Base-by-base conservation (phyloP, 2,329 filamentous ascomycete genomes). In the Ascochyta lentis region DNA sequence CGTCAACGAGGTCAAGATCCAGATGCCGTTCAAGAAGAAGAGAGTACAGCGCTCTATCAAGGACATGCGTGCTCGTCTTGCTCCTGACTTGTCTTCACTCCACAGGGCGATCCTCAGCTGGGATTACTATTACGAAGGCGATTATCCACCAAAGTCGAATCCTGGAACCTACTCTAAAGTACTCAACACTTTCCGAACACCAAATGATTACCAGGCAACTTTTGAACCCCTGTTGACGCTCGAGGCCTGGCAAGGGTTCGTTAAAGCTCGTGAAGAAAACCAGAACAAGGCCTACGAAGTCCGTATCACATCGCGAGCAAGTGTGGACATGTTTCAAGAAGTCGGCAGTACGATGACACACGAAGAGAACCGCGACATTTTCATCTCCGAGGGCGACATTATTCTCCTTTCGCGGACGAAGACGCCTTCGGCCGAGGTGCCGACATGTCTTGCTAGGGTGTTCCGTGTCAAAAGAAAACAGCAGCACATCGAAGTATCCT, bases 211-310 rank as follows among this genome's bases (percentile, higher is more conserved):
- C 72, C 91, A 96, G 72, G 83, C 86, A 56, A 96, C 92, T 0
- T 99, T 99, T 75, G 88, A 96, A 63, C 93, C 94, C 6, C 81
- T 99, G 22, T 83, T 99, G 31, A 87, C 95, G 27, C 89, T 96
- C 24, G 95, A 99, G 79, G 94, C 94, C 27, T 99, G 95, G 95
- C 90, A 96, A 71, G 90, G 91, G 4, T 95, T 99, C 72, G 88
- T 96, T 46, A 93, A 92, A 45, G 86, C 91, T 19, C 93, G 93
- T 72, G 92, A 97, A 68, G 95, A 99, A 75, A 86, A 88, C 43
- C 90, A 85, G 19, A 86, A 87, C 61, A 92, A 89, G 70, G 81
- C 91, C 0, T 96, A 96, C 69, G 91, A 92, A 57, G 87, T 98
- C 75, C 96, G 93, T 70, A 85, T 99, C 49, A 85, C 90, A 45